phyloP scores from a whole-genome alignment of 2,329 filamentous ascomycete genomes.

The Ophiostoma fasciatum region DNA sequence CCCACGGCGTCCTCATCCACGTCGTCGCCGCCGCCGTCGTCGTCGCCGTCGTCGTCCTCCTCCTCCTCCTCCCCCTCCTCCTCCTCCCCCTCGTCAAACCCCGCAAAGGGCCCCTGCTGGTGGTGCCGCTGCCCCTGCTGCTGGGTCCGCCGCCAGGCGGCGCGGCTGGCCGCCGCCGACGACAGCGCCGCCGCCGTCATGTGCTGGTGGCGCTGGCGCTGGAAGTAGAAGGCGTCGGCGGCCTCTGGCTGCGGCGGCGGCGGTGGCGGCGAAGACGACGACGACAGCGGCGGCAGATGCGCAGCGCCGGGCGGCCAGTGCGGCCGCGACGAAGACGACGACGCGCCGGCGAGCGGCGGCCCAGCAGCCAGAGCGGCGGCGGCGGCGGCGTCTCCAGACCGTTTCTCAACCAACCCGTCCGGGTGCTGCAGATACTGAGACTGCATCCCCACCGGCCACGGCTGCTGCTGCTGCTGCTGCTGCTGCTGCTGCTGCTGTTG shows the following conservation, averaged over 20 bases:
- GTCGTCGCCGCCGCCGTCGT: neutral
- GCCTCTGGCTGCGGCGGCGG: neutral
- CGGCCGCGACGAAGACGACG: too few species aligned
- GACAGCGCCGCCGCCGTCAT: slow-evolving; percentile 6
- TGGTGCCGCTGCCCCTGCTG: slow-evolving; percentile 7
- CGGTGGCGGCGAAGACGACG: slow-evolving; percentile 4
- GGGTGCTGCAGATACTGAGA: slow-evolving; percentile 5
- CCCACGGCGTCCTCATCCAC: neutral
- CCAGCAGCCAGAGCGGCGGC: too few species aligned
- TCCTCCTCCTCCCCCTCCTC: slow-evolving; percentile 5
- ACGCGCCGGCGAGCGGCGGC: too few species aligned
- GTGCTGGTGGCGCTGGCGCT: slow-evolving; percentile 5
- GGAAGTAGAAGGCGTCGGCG: neutral
- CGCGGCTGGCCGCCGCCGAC: slow-evolving; percentile 4
- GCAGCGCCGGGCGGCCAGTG: too few species aligned
- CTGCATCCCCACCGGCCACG: slow-evolving; percentile 4
- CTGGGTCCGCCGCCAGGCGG: slow-evolving; percentile 5
- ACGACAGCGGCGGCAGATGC: neutral
- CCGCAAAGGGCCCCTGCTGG: slow-evolving; percentile 5
- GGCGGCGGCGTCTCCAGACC: too few species aligned
- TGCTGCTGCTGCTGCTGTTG: slow-evolving; percentile 1
- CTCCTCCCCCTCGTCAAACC: slow-evolving; percentile 12
- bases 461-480: neutral
- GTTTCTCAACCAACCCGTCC: slow-evolving; percentile 11
- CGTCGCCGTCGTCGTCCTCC: neutral